Evolutionary conservation across 2,329 filamentous ascomycete species (phyloP).

Genomic region (Metarhizium humberi): DNA sequence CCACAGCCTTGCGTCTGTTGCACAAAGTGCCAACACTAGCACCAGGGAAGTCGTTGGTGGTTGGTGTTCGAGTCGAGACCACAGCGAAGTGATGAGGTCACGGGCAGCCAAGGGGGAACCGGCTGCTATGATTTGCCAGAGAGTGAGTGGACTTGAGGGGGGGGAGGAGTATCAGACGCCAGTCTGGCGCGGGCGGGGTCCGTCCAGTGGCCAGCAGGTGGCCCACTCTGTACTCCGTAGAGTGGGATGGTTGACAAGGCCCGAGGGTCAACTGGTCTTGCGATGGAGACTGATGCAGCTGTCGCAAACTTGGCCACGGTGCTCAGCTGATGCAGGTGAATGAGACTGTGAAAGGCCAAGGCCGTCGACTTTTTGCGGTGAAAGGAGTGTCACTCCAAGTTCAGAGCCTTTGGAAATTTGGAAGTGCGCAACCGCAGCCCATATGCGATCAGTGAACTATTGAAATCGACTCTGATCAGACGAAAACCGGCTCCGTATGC

Average conservation of each 20-base stretch:
- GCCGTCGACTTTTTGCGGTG: constrained; percentile 1
- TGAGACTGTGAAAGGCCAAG: background rate
- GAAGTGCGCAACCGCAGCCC: background rate
- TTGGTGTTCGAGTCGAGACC: constrained; percentile 5
- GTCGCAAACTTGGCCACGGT: background rate
- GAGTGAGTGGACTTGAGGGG: background rate
- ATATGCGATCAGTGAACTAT: no score
- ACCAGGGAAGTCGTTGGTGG: background rate
- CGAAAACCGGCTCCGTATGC: background rate
- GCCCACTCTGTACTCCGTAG: background rate
- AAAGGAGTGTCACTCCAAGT: background rate
- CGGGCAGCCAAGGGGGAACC: constrained; percentile 10
- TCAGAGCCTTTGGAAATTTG: background rate
- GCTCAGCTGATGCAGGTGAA: constrained; percentile 4
- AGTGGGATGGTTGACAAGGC: background rate
- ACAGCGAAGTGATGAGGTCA: constrained; percentile 16
- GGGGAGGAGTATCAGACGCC: constrained; percentile 5
- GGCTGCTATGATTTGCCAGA: constrained; percentile 11
- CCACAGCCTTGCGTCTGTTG: constrained; percentile 1
- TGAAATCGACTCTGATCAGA: background rate
- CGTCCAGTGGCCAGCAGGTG: constrained; percentile 3
- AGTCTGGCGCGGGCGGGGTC: constrained; percentile 4
- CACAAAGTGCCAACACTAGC: constrained; percentile 1
- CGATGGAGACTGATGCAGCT: background rate
- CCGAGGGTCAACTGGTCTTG: background rate